Evolutionary conservation across 164 flowering plant genomes (phyloP).

Genomic region (Tetracentron sinense): DNA sequence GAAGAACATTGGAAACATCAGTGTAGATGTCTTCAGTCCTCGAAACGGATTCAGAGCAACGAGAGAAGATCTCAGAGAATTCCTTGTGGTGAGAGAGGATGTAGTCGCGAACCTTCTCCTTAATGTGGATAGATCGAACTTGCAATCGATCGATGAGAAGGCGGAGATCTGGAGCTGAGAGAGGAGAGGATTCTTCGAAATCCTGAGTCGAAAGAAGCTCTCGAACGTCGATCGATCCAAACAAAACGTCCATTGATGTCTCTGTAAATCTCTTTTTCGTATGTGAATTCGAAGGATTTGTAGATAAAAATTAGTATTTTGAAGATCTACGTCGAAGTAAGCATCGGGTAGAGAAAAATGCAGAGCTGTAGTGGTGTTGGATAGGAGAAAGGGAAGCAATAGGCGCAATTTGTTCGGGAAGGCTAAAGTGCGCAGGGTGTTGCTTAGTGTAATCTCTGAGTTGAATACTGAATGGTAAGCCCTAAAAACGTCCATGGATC

Average conservation of each 20-base stretch:
- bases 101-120: constrained; percentile 60
- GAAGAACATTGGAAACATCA: constrained; percentile 31
- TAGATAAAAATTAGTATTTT: too few species aligned
- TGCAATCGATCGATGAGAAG: constrained; percentile 80
- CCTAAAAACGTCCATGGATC: too few species aligned
- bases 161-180: constrained; percentile 96
- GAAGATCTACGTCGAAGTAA: too few species aligned
- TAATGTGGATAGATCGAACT: constrained; percentile 65
- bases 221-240: constrained; percentile 62
- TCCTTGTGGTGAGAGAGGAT: constrained; percentile 55
- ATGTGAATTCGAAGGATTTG: too few species aligned
- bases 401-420: too few species aligned
- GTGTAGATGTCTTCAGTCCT: constrained; percentile 31
- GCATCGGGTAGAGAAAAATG: too few species aligned
- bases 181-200: constrained; percentile 57
- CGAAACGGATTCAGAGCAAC: constrained; percentile 39
- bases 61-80: constrained; percentile 61
- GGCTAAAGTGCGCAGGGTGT: too few species aligned
- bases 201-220: constrained; percentile 71
- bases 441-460: too few species aligned
- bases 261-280: background rate
- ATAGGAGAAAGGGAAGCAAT: too few species aligned
- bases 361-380: too few species aligned
- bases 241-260: constrained; percentile 46
- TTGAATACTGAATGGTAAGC: too few species aligned